phyloP scores from a whole-genome alignment of 139 green algal genomes.

The Pseudopediastrum boryanum region DNA sequence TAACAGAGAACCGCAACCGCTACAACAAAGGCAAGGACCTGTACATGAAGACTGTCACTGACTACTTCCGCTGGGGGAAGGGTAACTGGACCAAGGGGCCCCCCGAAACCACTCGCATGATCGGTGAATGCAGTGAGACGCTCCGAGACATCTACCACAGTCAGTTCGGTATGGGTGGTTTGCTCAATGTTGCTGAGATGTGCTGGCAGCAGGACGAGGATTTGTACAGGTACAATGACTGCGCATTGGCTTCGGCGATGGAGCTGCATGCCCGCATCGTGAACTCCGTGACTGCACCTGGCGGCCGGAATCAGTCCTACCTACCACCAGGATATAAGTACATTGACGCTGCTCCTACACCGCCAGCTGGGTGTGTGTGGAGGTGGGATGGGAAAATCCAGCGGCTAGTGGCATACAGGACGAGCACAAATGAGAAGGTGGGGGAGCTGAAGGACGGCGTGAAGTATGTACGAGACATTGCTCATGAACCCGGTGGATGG shows the following conservation, averaged over 20 bases:
- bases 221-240: too few species aligned
- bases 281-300: constrained; percentile 1
- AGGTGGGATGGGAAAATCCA: constrained; percentile 7
- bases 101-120: too few species aligned
- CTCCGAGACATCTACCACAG: too few species aligned
- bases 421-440: not conserved
- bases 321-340: constrained; percentile 1
- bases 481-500: constrained; percentile 10
- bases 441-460: not conserved
- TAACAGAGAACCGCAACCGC: too few species aligned
- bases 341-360: not conserved
- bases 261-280: constrained; percentile 4
- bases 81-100: too few species aligned
- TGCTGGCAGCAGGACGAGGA: too few species aligned
- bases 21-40: too few species aligned
- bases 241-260: not conserved
- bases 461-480: constrained; percentile 6
- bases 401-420: not conserved
- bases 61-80: too few species aligned
- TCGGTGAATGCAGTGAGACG: too few species aligned
- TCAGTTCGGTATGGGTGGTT: too few species aligned
- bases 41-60: too few species aligned
- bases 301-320: not conserved
- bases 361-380: not conserved
- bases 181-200: too few species aligned